Base-by-base conservation (phyloP, 1,284 basidiomycete genomes). In the Phylloporus gajari region DNA sequence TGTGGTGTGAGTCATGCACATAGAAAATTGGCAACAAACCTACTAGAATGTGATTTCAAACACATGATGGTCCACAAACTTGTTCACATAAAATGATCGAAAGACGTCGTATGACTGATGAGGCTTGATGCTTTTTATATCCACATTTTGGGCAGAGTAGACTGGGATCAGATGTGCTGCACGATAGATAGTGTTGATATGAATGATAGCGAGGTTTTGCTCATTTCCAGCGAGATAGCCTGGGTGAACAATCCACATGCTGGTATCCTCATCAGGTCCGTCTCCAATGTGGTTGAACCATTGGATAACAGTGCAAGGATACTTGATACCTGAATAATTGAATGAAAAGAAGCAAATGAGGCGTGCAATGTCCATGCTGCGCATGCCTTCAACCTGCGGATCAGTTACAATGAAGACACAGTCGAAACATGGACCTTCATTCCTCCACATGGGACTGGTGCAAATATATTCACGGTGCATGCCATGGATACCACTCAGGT, bases 331-430 rank as follows among this genome's bases (percentile, higher is more conserved):
- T 2, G 3, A 13, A n/a, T 27, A 53, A 13, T 1, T 7, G 53
- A 84, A 79, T 1, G 75, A 76, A 51, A 84, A 79, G 32, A 83
- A 79, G 1, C 74, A 62, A 2, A 74, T 65, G 13, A 79, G 68
- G 1, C 67, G 69, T 1, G 60, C 79, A 27, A 80, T 67, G 3
- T 72, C 67, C 68, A 81, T 68, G 5, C 70, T 56, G 2, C 51
- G 30, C 53, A 68, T 61, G 15, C 35, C 35, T 35, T 35, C 35
- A 35, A 35, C 35, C 35, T 35, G 35, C 8, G 35, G 35, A 35
- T 35, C 35, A 35, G 35, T 35, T 35, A 44, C 59, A 9, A 74
- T 15, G 25, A 72, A 73, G 7, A 58, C 32, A 30, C 62, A 74
- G 61, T 74, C 63, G 5, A 65, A 17, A 11, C 51, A 15, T 25